Evolutionary conservation across 352 stramenopile genomes (phyloP).

Genomic region (Pythium vanterpoolii): DNA sequence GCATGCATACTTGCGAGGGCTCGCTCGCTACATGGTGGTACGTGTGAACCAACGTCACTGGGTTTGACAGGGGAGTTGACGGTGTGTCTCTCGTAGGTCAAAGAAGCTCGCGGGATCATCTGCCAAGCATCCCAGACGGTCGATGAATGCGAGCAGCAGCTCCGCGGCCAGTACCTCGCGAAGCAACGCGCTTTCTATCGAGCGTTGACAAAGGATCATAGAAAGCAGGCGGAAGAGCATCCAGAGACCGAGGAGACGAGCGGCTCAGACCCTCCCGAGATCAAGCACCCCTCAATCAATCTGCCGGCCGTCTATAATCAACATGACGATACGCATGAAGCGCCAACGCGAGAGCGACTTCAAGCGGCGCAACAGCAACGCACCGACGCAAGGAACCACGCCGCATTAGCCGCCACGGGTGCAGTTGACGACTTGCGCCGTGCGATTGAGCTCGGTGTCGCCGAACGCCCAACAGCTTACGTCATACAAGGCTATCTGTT

Average conservation of each 20-base stretch:
- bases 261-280: background rate
- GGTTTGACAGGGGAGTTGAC: too few species aligned
- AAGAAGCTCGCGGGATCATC: slow-evolving; percentile 18
- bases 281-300: background rate
- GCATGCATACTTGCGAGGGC: slow-evolving; percentile 37
- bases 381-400: background rate
- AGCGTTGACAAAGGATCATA: background rate
- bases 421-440: slow-evolving; percentile 34
- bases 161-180: background rate
- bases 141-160: slow-evolving; percentile 11
- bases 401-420: background rate
- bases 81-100: slow-evolving; percentile 2
- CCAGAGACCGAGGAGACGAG: background rate
- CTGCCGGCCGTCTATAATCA: background rate
- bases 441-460: slow-evolving; percentile 19
- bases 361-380: background rate
- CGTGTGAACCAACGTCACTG: too few species aligned
- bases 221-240: background rate
- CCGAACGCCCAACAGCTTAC: slow-evolving; percentile 33
- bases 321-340: background rate
- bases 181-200: background rate
- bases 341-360: background rate
- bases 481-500: slow-evolving; percentile 38
- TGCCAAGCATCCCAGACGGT: slow-evolving; percentile 11
- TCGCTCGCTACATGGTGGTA: slow-evolving; percentile 47